Base-by-base conservation (phyloP, 495 filamentous ascomycete species). In the Aspergillus leporis region DNA sequence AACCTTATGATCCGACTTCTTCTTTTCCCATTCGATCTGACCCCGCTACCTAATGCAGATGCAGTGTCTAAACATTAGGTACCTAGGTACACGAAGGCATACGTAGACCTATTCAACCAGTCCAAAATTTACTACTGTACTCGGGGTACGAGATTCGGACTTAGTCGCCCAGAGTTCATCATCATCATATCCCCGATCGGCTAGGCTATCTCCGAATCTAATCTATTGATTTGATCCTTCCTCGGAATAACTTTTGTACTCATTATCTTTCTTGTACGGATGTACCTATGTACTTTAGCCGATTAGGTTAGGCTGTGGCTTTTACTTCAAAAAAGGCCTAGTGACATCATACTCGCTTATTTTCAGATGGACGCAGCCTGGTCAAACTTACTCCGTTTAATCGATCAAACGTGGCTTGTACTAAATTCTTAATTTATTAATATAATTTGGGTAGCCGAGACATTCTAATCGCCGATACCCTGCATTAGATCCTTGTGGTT, bases 151-250 rank as follows among this genome's bases (percentile, higher is more conserved):
- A 1, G 19, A 45, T 45, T 45, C 43, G 43, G 43, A 47, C 43
- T 47, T 47, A 47, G 23, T 47, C 19, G 19, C 43, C 43, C 43
- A 4, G 43, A 40, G n/a, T 54, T 21, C 21, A n/a, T n/a, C 22
- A 16, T 41, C 13, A 21, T 38, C 22, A n/a, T 54, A 28, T 43
- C 51, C n/a, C 51, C 51, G 51, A 53, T 22, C 51, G 22, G 22
- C 22, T 25, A 31, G 18, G 19, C 40, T 36, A 51, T 51, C 49
- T 51, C 49, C 49, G 49, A 51, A 36, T 52, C 34, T 47, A 47
- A 47, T 47, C 43, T 47, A 23, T 3, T 14, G 38, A 41, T 41
- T 14, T n/a, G n/a, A n/a, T n/a, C 32, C 8, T 36, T 14, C 13
- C 8, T 36, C 32, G 32, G 32, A 36, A 36, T 36, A 36, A 36